Evolutionary conservation across 129 eudicot genomes (phyloP), one percentile per base, ranked within the genome.

Genomic region (Rutidosis leptorrhynchoides): DNA sequence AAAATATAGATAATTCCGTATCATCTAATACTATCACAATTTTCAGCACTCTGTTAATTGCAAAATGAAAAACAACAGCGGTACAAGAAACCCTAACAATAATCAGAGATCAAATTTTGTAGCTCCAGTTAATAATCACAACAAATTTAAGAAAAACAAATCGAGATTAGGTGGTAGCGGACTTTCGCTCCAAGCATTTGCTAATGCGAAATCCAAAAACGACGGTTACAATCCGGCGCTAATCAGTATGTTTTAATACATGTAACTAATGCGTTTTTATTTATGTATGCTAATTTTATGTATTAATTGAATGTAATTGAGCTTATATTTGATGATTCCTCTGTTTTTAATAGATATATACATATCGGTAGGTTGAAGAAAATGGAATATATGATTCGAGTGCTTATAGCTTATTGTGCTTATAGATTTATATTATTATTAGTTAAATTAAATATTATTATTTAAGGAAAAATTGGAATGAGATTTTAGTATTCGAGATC

Each of bases 81-180:
- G 42, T 8, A 9, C 42, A 8, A 12, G 70, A 29, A 64, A 74
- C 52, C 68, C 73, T 37, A 74, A 58, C 71, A 56, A 54, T 64
- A 62, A 56, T 25, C 56, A 46, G 57, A 80, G 74, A 69, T 51
- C 21, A 28, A 72, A 53, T 4, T 71, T 72, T n/a, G 43, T 56
- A 60, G 67, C 78, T 46, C 80, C 78, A 7, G 59, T 61, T 35
- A 8, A 35, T 35, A 35, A 9, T 17, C 66, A 78, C 28, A 46
- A 64, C 71, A 83, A 59, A 75, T 75, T 54, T 71, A 78, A 67
- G 79, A 85, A 64, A 79, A 83, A 86, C 67, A 79, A 65, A 80
- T 61, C 65, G 62, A 75, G 97, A 70, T 49, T 86, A 63, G 97
- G 95, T 8, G 90, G 97, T n/a, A 77, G 80, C 25, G 97, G 90